A percentile compares a stretch with the other conserved stretches of the same genome.
phyloP scores from a whole-genome alignment of 2,329 filamentous ascomycete genomes.

The Aspergillus intermedius region DNA sequence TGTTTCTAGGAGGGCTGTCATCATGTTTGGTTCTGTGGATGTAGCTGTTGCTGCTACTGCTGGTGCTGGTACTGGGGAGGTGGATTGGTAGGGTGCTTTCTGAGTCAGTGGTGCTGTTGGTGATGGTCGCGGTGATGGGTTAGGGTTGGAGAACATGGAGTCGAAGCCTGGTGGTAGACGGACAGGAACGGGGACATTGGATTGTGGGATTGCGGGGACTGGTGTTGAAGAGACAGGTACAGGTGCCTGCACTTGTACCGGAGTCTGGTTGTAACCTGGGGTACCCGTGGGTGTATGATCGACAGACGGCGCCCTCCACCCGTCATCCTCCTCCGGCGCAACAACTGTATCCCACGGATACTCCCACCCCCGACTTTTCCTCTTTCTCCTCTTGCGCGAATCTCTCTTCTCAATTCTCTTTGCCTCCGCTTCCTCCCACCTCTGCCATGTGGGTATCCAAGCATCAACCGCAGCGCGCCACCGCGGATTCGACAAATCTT shows the following conservation, averaged over 20 bases:
- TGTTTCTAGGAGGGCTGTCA: slow-evolving; percentile 30
- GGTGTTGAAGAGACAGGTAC: background rate
- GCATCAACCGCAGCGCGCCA: slow-evolving; percentile 34
- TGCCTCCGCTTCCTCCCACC: slow-evolving; percentile 33
- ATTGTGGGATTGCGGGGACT: background rate
- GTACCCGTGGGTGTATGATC: slow-evolving; percentile 1
- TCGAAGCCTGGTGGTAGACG: slow-evolving; percentile 34
- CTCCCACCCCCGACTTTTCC: slow-evolving; percentile 17
- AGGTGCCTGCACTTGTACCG: background rate
- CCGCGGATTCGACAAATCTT: slow-evolving; percentile 30
- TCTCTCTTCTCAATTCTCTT: slow-evolving; percentile 33
- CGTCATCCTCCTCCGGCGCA: background rate
- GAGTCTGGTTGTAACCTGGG: background rate
- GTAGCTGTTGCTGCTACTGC: slow-evolving; percentile 6
- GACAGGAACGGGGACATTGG: slow-evolving; percentile 15
- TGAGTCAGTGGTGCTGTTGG: slow-evolving; percentile 9
- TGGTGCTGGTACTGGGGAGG: slow-evolving; percentile 8
- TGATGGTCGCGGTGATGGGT: slow-evolving; percentile 1
- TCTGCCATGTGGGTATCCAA: slow-evolving; percentile 38
- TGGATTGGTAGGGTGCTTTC: background rate
- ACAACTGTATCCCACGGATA: slow-evolving; percentile 3
- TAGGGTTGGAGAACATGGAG: slow-evolving; percentile 28
- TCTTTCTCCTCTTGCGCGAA: slow-evolving; percentile 24
- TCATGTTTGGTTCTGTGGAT: slow-evolving; percentile 12
- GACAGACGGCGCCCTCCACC: background rate